phyloP scores from a whole-genome alignment of 2,329 filamentous ascomycete species.

The Trichoderma endophyticum region DNA sequence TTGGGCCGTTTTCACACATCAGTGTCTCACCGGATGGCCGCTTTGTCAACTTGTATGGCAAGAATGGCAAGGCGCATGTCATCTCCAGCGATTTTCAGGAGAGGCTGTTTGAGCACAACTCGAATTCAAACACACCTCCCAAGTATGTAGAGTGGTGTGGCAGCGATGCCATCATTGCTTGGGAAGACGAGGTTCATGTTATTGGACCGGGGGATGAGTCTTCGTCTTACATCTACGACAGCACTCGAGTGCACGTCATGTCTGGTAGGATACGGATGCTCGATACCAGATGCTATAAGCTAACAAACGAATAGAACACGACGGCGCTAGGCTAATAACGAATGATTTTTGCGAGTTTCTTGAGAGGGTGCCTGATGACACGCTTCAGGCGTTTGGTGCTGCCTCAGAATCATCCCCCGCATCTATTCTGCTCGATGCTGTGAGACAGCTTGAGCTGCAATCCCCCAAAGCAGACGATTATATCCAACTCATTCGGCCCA shows the following conservation, averaged over 20 bases:
- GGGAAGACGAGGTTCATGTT: slow-evolving; percentile 96
- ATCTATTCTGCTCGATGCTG: slow-evolving; percentile 88
- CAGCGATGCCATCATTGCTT: slow-evolving; percentile 89
- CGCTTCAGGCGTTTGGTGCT: slow-evolving; percentile 83
- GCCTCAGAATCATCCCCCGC: slow-evolving; percentile 86
- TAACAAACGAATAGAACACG: slow-evolving; percentile 49
- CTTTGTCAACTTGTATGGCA: slow-evolving; percentile 82
- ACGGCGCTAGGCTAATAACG: slow-evolving; percentile 86
- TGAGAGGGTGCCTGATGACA: slow-evolving; percentile 86
- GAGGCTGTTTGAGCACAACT: slow-evolving; percentile 87
- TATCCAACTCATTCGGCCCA: slow-evolving; percentile 86
- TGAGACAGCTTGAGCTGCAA: slow-evolving; percentile 85
- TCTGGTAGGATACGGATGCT: slow-evolving; percentile 56
- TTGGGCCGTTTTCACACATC: slow-evolving; percentile 88
- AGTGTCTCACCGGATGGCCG: slow-evolving; percentile 87
- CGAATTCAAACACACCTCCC: slow-evolving; percentile 77
- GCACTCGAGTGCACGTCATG: slow-evolving; percentile 80
- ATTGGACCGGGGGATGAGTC: slow-evolving; percentile 80
- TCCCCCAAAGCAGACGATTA: slow-evolving; percentile 97
- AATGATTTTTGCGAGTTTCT: slow-evolving; percentile 96
- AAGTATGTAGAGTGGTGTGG: slow-evolving; percentile 95
- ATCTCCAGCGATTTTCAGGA: slow-evolving; percentile 95
- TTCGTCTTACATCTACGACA: slow-evolving; percentile 82
- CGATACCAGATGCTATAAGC: neutral
- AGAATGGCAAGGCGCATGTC: slow-evolving; percentile 82